Evolutionary conservation across 2,329 filamentous ascomycete genomes (phyloP).

Genomic region (Trichophyton equinum): DNA sequence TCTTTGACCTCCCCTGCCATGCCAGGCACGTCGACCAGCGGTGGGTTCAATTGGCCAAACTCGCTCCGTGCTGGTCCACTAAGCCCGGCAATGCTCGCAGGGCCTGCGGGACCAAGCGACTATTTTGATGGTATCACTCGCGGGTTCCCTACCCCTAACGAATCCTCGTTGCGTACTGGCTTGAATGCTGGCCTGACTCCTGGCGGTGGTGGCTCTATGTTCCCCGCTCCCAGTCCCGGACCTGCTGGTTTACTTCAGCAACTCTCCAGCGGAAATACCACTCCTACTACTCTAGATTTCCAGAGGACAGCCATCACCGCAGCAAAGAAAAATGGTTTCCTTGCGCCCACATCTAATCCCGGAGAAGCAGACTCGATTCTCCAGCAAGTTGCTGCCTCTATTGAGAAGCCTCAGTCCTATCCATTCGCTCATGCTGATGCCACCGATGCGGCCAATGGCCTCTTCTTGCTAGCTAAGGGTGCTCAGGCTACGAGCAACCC

Average conservation of each 20-base stretch:
- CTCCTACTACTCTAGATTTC: conserved; percentile 84
- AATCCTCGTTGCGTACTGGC: conserved; percentile 71
- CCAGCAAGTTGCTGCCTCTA: conserved; percentile 26
- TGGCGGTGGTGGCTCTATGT: conserved; percentile 93
- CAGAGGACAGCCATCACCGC: conserved; percentile 83
- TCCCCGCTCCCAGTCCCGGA: conserved; percentile 79
- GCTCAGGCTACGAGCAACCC: conserved; percentile 47
- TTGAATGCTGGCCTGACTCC: conserved; percentile 60
- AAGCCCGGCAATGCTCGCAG: conserved; percentile 94
- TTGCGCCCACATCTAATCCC: conserved; percentile 29
- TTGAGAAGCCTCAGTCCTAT: conserved; percentile 43
- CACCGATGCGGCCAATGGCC: conserved; percentile 86
- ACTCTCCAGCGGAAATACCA: conserved; percentile 67
- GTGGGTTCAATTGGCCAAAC: conserved; percentile 65
- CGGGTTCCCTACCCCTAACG: conserved; percentile 80
- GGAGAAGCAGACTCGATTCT: conserved; percentile 28
- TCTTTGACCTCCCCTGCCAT: conserved; percentile 82
- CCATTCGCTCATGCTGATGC: conserved; percentile 77
- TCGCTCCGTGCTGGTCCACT: conserved; percentile 84
- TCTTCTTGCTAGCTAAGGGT: conserved; percentile 71
- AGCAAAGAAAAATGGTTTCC: conserved; percentile 46
- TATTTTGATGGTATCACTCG: conserved; percentile 81
- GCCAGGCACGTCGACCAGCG: conserved; percentile 59
- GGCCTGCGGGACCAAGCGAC: conserved; percentile 58
- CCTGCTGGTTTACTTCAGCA: conserved; percentile 62